These are phyloP conservation scores for Trametes hirsuta DNA, from an alignment of 1,284 basidiomycete genomes.

Conservation along the genomic window DNA sequence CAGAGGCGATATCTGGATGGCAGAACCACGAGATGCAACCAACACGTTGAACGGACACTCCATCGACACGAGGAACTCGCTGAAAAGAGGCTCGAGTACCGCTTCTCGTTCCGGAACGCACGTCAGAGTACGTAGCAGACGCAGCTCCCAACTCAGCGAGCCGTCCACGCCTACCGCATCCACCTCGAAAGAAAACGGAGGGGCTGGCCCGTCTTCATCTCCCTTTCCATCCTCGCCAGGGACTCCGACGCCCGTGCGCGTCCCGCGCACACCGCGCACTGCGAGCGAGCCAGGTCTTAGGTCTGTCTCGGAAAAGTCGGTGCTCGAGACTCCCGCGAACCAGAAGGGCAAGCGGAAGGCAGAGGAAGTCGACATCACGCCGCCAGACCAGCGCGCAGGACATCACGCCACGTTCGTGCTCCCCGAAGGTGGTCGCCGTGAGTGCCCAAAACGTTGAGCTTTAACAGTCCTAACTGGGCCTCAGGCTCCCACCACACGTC, in stretches of 20 bases:
- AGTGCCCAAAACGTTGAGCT: constrained; percentile 21
- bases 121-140: constrained; percentile 25
- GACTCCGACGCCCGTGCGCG: constrained; percentile 17
- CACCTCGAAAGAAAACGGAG: constrained; percentile 25
- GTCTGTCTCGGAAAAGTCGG: constrained; percentile 29
- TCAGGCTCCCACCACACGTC: constrained; percentile 31
- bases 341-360: constrained; percentile 54
- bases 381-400: constrained; percentile 46
- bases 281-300: constrained; percentile 34
- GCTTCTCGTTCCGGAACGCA: constrained; percentile 20
- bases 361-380: constrained; percentile 50
- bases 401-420: constrained; percentile 41
- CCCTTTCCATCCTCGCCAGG: constrained; percentile 20
- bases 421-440: constrained; percentile 54
- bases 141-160: constrained; percentile 22
- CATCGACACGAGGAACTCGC: constrained; percentile 24
- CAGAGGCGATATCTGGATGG: constrained; percentile 30
- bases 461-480: constrained; percentile 3
- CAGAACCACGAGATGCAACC: constrained; percentile 25
- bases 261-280: constrained; percentile 28
- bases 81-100: constrained; percentile 22
- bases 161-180: constrained; percentile 18
- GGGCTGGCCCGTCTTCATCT: constrained; percentile 31
- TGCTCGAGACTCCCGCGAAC: constrained; percentile 33
- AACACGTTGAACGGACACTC: constrained; percentile 25